Evolutionary conservation across 768 basidiomycete species (phyloP), one percentile per base, ranked within the genome.

Genomic region (Phlebiopsis flavidoalba): DNA sequence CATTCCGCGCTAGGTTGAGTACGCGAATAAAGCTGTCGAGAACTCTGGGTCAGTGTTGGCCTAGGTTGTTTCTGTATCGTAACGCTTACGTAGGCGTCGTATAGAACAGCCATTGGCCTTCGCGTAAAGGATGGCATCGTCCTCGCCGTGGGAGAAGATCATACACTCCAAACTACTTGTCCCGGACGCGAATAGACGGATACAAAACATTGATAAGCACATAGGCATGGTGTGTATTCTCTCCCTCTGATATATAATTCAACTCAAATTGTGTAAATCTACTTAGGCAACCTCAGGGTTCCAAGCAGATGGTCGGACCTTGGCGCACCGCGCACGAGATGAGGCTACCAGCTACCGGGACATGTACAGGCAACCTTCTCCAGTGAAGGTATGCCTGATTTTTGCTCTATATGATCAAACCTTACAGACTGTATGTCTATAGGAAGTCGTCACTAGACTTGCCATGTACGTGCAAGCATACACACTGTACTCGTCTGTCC

Each of bases 21-120:
- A 98, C 69, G 97, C 97, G 58, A 89, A 87, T 77, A 98, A 99
- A 76, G 96, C 97, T 12, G 97, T 98, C 63, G 97, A 99, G 77
- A 96, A 97, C 77, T 93, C 96, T 45, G 97, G 97, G 91, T 95
- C 73, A 63, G 82, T 68, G 1, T 19, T 17, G 40, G 40, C 40
- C 11, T 12, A 10, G 19, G 24, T 37, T 36, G 26, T 19, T 46
- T 26, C 46, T 24, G 6, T 35, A 40, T 15, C 0, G 7, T 48
- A 31, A 40, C 45, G 31, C 22, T 57, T 57, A 15, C 21, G 24
- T 31, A 55, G 1, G n/a, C 12, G 17, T 33, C 15, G 7, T n/a
- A 35, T 65, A 98, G 95, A 49, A 98, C 97, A 60, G 94, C 89
- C n/a, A 95, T 99, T 66, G 97, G 95, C 36, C 79, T 99, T 48